Percentiles rank a stretch among this genome's conserved stretches.
phyloP scores from a whole-genome alignment of 176 grass and related monocot species.

The Cenchrus purpureus region DNA sequence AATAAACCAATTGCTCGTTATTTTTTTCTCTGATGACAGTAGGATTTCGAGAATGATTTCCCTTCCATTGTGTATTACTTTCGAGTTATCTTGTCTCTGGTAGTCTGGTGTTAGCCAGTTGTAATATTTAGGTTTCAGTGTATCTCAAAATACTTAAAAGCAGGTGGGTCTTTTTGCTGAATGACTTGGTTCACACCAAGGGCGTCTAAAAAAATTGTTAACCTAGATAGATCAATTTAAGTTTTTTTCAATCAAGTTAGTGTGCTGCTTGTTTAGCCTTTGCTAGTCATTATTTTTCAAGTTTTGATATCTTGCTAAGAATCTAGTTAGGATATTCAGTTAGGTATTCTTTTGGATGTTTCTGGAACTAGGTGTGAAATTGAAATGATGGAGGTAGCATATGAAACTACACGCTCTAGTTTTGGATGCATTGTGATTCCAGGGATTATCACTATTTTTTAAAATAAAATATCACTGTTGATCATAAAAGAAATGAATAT shows the following conservation, averaged over 20 bases:
- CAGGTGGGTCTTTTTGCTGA: not conserved
- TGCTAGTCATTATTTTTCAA: conserved; percentile 12
- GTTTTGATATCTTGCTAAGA: not conserved
- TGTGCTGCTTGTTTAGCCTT: not conserved
- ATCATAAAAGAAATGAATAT: not conserved
- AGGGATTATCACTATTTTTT: not conserved
- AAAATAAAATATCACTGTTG: not conserved
- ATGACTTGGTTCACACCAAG: not conserved
- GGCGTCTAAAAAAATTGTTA: not conserved
- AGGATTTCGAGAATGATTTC: not conserved
- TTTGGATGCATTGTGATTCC: not conserved
- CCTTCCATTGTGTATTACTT: not conserved
- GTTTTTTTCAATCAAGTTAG: not conserved
- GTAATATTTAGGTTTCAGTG: not conserved
- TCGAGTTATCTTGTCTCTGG: not conserved
- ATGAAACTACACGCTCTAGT: not conserved
- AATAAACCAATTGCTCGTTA: not conserved
- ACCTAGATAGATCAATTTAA: not conserved
- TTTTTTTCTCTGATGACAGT: conserved; percentile 4
- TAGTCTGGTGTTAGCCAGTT: not conserved
- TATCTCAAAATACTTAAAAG: not conserved
- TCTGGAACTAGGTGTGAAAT: not conserved
- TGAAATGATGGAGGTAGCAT: not conserved
- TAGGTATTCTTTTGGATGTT: not conserved
- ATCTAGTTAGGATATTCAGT: not conserved